Base-by-base conservation (phyloP, 2,329 filamentous ascomycete species). In the Cytospora leucostoma region DNA sequence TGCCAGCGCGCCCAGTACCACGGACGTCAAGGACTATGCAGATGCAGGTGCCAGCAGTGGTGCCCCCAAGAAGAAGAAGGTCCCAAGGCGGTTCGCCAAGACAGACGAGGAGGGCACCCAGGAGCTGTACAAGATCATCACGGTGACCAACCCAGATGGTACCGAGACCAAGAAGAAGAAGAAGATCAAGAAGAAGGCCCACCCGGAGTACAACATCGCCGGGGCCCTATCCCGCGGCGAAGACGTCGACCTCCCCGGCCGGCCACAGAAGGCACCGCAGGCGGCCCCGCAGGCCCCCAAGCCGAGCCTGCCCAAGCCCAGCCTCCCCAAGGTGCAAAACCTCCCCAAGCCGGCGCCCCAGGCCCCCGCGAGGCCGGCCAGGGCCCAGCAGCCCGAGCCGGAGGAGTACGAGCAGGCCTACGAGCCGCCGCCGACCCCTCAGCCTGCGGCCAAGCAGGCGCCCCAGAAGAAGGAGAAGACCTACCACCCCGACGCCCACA, bases 131-230 rank as follows among this genome's bases (percentile, higher is more conserved):
- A 53, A 66, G 49, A 17, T 56, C 2, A 50, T 58, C 32, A 19
- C 57, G 10, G 37, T 38, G 21, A 56, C 59, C 3, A 49, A 34
- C 21, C 51, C 64, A 4, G 64, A 63, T 12, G 53, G 61, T 15
- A 56, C 50, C 6, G 59, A 63, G 35, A 58, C 52, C 19, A 65
- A 65, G 56, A 65, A 65, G 57, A 66, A 66, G 40, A 65, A 65
- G 53, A 66, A 66, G 61, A 61, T 55, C 51, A 66, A 66, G 61
- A 66, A 59, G 50, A 62, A 55, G 37, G 57, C 59, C 32, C 52
- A 55, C 19, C 64, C 64, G 13, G 61, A 63, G 38, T 66, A 64
- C 47, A 56, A 63, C 19, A 59, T 66, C 57, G 64, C 64, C 11
- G 61, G 51, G 7, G 54, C 58, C 34, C 61, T 66, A 5, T 53